Base-by-base conservation (phyloP, 2,329 filamentous ascomycete species). In the Penicillium psychrosexuale region DNA sequence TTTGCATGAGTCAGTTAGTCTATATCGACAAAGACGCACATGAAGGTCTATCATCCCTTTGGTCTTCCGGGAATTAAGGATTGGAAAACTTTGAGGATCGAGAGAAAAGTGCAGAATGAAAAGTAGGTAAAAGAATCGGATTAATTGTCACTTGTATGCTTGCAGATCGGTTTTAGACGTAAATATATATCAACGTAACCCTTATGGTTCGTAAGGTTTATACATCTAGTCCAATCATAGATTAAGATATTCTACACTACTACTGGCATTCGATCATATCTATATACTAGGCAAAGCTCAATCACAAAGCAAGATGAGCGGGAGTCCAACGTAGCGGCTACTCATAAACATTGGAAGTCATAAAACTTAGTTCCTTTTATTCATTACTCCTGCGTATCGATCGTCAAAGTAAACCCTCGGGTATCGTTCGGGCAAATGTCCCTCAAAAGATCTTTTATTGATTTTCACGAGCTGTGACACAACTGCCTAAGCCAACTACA, bases 351-450 rank as follows among this genome's bases (percentile, higher is more conserved):
- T 50, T 24, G 15, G 11, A 50, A 34, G 11, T 43, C 11, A 13
- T n/a, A 43, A 44, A 31, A 15, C 27, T 13, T 22, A 7, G 17
- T 48, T 37, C 7, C 38, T 40, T 39, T 33, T 24, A 53, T 42
- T 42, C 33, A 59, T 55, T 52, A 55, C 53, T 57, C 36, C 51
- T 45, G 45, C 59, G 47, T 57, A 58, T 54, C 46, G 47, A 57
- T 62, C 61, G 45, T 64, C 57, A 54, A 58, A 52, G 52, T 61
- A 54, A 57, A 58, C 55, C 52, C 51, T 61, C 53, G 62, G 62
- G 61, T 65, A 65, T 65, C 59, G 51, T 64, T 62, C 48, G 49
- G 49, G 55, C 33, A 43, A 48, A 55, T 52, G 44, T 22, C 49
- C 51, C 48, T 57, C 34, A 44, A 43, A 37, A 47, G n/a, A 24